Percentiles rank a stretch among this genome's conserved stretches.
These are phyloP conservation scores for Saccharomycopsis sp. DNA, from an alignment of 805 yeast genomes.

Conservation along the genomic window DNA sequence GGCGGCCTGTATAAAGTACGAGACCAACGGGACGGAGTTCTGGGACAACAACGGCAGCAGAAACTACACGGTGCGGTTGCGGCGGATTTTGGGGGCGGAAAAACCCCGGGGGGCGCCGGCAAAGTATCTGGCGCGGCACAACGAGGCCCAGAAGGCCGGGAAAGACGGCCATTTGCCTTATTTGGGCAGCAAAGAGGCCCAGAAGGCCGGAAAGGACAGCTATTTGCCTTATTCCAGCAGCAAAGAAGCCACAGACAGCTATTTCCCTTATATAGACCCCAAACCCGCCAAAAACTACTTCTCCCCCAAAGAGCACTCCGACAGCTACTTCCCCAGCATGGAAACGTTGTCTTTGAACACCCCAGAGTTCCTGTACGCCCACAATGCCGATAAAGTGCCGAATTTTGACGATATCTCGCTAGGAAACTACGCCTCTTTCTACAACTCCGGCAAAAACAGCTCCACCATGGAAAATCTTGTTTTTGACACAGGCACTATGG, in stretches of 20 bases:
- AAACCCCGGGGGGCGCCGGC: no score
- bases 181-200: no score
- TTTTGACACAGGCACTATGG: background rate
- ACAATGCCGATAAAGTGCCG: background rate
- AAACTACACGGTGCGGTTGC: constrained; percentile 47
- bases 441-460: background rate
- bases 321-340: constrained; percentile 19
- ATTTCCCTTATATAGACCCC: constrained; percentile 5
- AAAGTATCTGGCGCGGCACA: no score
- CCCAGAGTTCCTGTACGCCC: constrained; percentile 4
- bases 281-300: constrained; percentile 1
- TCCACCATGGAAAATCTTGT: background rate
- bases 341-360: constrained; percentile 6
- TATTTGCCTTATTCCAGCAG: no score
- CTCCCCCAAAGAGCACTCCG: background rate
- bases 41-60: constrained; percentile 71
- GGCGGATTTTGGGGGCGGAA: no score
- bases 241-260: background rate
- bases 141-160: no score
- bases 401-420: background rate
- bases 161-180: no score
- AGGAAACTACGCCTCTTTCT: background rate
- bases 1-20: constrained; percentile 53
- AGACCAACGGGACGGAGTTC: constrained; percentile 41
- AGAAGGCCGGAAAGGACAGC: no score